phyloP scores from a whole-genome alignment of 371 early-diverging fungal species.

The Encephalitozoon intestinalis region DNA sequence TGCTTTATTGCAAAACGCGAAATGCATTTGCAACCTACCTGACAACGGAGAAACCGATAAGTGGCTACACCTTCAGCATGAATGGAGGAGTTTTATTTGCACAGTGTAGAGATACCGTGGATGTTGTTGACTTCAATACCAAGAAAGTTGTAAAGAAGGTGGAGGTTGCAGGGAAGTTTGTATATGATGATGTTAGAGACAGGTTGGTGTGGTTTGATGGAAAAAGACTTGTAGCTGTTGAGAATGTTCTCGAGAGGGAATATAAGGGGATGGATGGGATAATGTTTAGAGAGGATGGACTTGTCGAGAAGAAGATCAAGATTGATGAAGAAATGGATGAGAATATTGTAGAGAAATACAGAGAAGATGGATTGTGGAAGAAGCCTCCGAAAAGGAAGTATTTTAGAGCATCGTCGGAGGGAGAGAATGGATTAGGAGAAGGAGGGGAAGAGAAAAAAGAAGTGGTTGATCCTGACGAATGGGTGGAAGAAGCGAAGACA shows the following conservation, averaged over 20 bases:
- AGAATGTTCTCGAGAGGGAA: not conserved
- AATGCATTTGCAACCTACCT: constrained; percentile 22
- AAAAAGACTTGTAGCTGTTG: not conserved
- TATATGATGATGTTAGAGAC: constrained; percentile 35
- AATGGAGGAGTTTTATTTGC: constrained; percentile 41
- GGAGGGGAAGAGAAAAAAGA: not conserved
- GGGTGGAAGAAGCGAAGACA: not conserved
- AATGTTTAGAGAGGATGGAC: constrained; percentile 7
- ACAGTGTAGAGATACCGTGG: not conserved
- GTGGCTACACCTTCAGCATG: constrained; percentile 11
- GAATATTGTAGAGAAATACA: not conserved
- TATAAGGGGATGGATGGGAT: constrained; percentile 17
- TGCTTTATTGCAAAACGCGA: constrained; percentile 27
- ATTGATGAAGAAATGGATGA: not conserved
- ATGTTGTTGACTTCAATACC: constrained; percentile 28
- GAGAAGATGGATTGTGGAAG: not conserved
- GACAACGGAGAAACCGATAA: not conserved
- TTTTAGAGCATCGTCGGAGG: not conserved
- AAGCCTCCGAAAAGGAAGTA: not conserved
- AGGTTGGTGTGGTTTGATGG: constrained; percentile 24
- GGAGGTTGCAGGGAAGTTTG: not conserved
- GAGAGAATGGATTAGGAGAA: not conserved
- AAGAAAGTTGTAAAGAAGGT: constrained; percentile 15
- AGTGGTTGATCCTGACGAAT: not conserved
- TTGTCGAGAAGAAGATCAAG: constrained; percentile 14